Evolutionary conservation across 1,284 basidiomycete species (phyloP), one percentile per base, ranked within the genome.

Genomic region (Cystobasidiaceae sp.): DNA sequence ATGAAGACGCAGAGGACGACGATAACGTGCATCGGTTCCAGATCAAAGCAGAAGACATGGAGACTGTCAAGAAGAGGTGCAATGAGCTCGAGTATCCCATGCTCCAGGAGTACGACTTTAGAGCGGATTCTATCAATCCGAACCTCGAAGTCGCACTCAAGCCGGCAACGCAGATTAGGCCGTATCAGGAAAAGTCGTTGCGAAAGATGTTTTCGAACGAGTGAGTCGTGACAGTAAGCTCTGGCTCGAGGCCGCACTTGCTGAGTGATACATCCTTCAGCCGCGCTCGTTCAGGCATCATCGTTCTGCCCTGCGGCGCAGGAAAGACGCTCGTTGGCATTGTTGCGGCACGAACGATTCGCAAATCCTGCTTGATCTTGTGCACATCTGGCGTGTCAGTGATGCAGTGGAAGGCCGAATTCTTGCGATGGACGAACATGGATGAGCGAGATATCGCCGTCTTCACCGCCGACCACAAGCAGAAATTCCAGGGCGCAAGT

Each of bases 171-270:
- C 88, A 92, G 70, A 96, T 97, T 75, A 84, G 93, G 64, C 90
- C 93, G 11, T 97, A 97, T 77, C 93, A 97, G 77, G 93, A 97
- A 78, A 97, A 93, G 49, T 92, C 89, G 75, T 79, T 97, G 52
- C 93, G 90, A 70, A 97, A 97, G 79, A 97, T 97, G 93, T 97
- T 97, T 77, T 93, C 93, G 64, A 97, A 97, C 76, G 93, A 91
- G 88, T 90, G 74, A 63, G 82, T 74, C n/a, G n/a, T n/a, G n/a
- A n/a, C n/a, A 19, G 3, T 2, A 13, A 17, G 37, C 37, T 45
- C 51, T 63, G 46, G 28, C 44, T 46, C 41, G 51, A 25, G 43
- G 32, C 37, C 28, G 13, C 30, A n/a, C 39, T 33, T 32, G 11
- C n/a, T 39, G 37, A 7, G 3, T 55, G 50, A 23, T 43, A 39